These are phyloP conservation scores for Zymoseptoria brevis DNA, from an alignment of 2,329 filamentous ascomycete genomes.

Conservation along the genomic window DNA sequence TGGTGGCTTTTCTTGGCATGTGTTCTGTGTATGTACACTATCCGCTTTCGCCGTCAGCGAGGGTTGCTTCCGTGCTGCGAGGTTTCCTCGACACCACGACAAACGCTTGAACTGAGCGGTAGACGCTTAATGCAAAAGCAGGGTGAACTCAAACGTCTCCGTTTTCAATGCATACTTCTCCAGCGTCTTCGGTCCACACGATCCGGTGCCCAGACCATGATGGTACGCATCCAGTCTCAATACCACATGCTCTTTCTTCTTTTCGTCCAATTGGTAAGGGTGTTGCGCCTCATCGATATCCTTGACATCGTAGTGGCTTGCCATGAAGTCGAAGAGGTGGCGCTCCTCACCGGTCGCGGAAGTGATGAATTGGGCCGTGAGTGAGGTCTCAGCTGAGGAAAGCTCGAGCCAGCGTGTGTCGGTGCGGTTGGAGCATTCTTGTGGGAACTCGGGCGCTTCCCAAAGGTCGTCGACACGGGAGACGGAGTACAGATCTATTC, in stretches of 20 bases:
- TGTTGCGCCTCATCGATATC: constrained; percentile 54
- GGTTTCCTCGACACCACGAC: too few species aligned
- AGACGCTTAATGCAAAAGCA: constrained; percentile 12
- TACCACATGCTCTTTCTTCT: constrained; percentile 47
- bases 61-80: neutral
- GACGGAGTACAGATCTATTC: constrained; percentile 33
- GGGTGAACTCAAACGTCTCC: constrained; percentile 31
- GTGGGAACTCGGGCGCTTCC: constrained; percentile 57
- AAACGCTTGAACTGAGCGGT: too few species aligned
- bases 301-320: constrained; percentile 45
- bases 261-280: constrained; percentile 50
- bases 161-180: constrained; percentile 34
- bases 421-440: constrained; percentile 59
- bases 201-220: constrained; percentile 55
- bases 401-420: constrained; percentile 50
- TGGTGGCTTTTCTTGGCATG: neutral
- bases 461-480: constrained; percentile 44
- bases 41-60: neutral
- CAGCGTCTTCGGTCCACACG: constrained; percentile 49
- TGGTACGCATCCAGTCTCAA: constrained; percentile 54
- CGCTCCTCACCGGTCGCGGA: constrained; percentile 2
- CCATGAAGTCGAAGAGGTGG: constrained; percentile 43
- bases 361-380: constrained; percentile 28
- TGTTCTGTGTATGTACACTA: neutral
- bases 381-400: constrained; percentile 9